Evolutionary conservation across 805 yeast species (phyloP).

Genomic region (Kodamaea laetipori): DNA sequence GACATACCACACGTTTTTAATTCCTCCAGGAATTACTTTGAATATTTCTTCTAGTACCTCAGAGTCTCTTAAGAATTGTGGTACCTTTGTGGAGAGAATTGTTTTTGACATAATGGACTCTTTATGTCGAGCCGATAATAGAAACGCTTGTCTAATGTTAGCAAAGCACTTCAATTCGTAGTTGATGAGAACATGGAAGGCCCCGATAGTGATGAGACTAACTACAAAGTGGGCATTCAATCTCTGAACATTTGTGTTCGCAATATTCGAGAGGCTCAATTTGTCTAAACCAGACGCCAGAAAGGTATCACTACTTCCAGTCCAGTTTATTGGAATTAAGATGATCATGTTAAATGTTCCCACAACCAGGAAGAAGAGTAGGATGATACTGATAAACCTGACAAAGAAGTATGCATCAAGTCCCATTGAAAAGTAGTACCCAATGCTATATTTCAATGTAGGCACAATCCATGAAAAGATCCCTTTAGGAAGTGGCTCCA

Average conservation of each 20-base stretch:
- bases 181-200: constrained; percentile 58
- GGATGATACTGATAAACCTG: constrained; percentile 56
- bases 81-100: constrained; percentile 50
- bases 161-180: constrained; percentile 58
- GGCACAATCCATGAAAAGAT: constrained; percentile 60
- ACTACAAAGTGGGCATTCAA: constrained; percentile 66
- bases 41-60: constrained; percentile 32
- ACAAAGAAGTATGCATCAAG: constrained; percentile 76
- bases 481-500: constrained; percentile 41
- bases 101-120: constrained; percentile 30
- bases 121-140: constrained; percentile 31
- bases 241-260: constrained; percentile 49
- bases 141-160: constrained; percentile 47
- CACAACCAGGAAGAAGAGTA: constrained; percentile 52
- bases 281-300: constrained; percentile 58
- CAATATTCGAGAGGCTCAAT: constrained; percentile 71
- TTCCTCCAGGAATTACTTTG: constrained; percentile 52
- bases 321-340: constrained; percentile 63
- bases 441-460: constrained; percentile 40
- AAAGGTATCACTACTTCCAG: constrained; percentile 34
- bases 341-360: constrained; percentile 59
- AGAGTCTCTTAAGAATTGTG: constrained; percentile 30
- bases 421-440: constrained; percentile 54
- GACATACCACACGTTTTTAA: constrained; percentile 62
- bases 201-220: constrained; percentile 53